Base-by-base conservation (phyloP, 176 grass and related monocot species). In the Oryza longistaminata region DNA sequence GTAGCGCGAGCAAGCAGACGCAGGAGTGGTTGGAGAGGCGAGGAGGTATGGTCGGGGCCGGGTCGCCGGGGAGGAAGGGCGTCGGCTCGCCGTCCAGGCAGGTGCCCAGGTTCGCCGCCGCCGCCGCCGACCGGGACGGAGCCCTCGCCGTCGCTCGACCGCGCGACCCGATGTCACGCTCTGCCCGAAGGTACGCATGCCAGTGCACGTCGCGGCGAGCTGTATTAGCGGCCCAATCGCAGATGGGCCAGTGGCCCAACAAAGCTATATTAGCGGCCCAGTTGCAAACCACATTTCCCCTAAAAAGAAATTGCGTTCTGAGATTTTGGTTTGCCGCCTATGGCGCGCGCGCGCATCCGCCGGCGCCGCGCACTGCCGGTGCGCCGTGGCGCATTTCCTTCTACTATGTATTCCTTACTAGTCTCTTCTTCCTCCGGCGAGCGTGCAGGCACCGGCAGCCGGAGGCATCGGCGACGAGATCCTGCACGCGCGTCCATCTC, bases 11-110 rank as follows among this genome's bases (percentile, higher is more conserved):
- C 68, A 89, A 64, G 65, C 73, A 92, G 24, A 94, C 90, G 42
- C 77, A 85, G 85, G 90, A 94, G 24, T 94, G 90, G 90, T 64
- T 92, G n/a, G 89, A 92, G 92, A 92, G 66, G 92, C 85, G 10
- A 91, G 68, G 78, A 85, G 83, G 89, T n/a, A 90, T 89, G 84
- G 89, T 88, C 29, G 85, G 74, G 3, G 1, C 80, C 1, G 87
- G 89, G 15, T 94, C 89, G 64, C 87, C 89, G 7, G 50, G 83
- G 3, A 74, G 87, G 73, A 82, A 35, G 74, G 25, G 65, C 53
- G 53, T 58, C 49, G 87, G 84, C 19, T 94, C 87, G 24, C 92
- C 87, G 24, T 68, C 84, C 16, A 91, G 89, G 55, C 61, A 79
- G 50, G 64, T 85, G 7, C 89, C 89, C 31, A 87, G 65, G 81